These are phyloP conservation scores for Phytophthora meadii DNA, from an alignment of 352 stramenopile genomes.

Conservation along the genomic window DNA sequence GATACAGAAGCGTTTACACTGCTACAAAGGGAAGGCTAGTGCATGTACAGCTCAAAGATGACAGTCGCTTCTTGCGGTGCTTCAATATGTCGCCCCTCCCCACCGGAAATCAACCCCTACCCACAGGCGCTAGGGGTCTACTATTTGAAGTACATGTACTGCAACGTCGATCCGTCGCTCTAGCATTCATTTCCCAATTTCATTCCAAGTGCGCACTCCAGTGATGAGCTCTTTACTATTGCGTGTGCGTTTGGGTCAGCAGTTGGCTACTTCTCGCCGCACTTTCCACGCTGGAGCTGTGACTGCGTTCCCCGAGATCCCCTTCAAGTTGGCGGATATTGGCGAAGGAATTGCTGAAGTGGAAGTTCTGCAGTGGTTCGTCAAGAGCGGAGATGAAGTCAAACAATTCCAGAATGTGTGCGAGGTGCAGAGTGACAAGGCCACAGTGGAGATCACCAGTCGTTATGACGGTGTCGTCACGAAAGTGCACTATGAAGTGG, in stretches of 20 bases:
- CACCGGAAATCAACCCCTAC: slow-evolving; percentile 28
- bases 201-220: slow-evolving; percentile 8
- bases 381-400: slow-evolving; percentile 91
- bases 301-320: slow-evolving; percentile 71
- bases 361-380: slow-evolving; percentile 98
- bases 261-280: slow-evolving; percentile 23
- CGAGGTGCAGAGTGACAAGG: slow-evolving; percentile 98
- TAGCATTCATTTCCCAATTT: slow-evolving; percentile 25
- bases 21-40: slow-evolving; percentile 2
- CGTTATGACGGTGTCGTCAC: slow-evolving; percentile 96
- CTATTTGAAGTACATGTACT: slow-evolving; percentile 25
- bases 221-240: slow-evolving; percentile 24
- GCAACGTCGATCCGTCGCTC: slow-evolving; percentile 18
- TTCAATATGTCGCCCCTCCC: slow-evolving; percentile 25
- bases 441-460: slow-evolving; percentile 98
- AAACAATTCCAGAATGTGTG: slow-evolving; percentile 98
- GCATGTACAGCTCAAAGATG: slow-evolving; percentile 25
- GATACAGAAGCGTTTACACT: slow-evolving; percentile 3
- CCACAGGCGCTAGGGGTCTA: slow-evolving; percentile 3
- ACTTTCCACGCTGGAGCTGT: slow-evolving; percentile 57
- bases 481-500: slow-evolving; percentile 92
- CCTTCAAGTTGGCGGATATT: slow-evolving; percentile 96
- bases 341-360: slow-evolving; percentile 99
- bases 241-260: slow-evolving; percentile 13
- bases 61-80: slow-evolving; percentile 2